Evolutionary conservation across 768 basidiomycete genomes (phyloP), one percentile per base, ranked within the genome.

Genomic region (Pleurotus sapidus): DNA sequence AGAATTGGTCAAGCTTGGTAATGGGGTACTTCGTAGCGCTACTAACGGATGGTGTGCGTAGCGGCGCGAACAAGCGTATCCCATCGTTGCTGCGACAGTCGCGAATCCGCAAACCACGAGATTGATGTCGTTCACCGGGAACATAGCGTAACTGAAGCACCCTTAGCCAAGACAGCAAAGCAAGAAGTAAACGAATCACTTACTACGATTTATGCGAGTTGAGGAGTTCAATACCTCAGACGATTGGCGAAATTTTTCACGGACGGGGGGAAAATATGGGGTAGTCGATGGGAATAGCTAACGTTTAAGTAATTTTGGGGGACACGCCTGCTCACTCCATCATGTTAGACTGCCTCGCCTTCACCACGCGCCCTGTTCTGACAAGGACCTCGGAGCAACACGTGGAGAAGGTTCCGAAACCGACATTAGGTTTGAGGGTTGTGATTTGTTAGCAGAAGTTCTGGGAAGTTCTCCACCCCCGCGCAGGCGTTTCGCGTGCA

Each of bases 51-150:
- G 68, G 20, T 63, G 46, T 42, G 61, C 63, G 46, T 70, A 63
- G 57, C 77, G 78, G 50, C 82, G 79, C 18, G 78, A 70, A 59
- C 75, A 84, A 3, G 82, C 80, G 60, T 84, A 86, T 49, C 84
- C 81, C 23, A 84, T 76, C 12, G 80, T 81, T 6, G 83, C 84
- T 55, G 84, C 83, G 60, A 84, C 77, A 14, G 83, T 84, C 27
- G 84, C 83, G 57, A 86, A 72, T 59, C 83, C 80, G 51, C 77
- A 80, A 56, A 83, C 76, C 25, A 83, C 77, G 58, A 82, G 73
- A 68, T 79, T 83, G 65, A 83, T 73, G 59, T 84, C 84, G 53
- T 71, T 71, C 14, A 78, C 73, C 11, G 51, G 51, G 59, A 84
- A 68, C 79, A 82, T 84, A 39, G 17, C 11, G 42, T 23, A 17